Base-by-base conservation (phyloP, 2,329 filamentous ascomycete genomes). In the Zasmidium cellare region DNA sequence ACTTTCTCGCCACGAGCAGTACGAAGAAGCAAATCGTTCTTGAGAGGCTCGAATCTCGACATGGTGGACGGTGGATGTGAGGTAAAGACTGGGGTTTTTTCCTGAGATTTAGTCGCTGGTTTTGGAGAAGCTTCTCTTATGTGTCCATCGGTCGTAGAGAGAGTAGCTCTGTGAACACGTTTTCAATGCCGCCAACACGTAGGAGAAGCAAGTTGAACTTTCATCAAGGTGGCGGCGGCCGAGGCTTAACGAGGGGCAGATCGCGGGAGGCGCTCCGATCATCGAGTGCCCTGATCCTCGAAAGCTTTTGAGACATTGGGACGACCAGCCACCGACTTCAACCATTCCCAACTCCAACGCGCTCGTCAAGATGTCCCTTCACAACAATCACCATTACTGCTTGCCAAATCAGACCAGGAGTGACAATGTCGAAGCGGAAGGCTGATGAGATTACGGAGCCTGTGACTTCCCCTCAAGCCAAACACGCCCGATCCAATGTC, bases 11-110 rank as follows among this genome's bases (percentile, higher is more conserved):
- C 94, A 83, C 89, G 86, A 65, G 94, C 94, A 67, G 93, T 90
- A 73, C 94, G 87, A 58, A 99, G 81, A 72, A 99, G 82, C 68
- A 97, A 80, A 72, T 99, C 93, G 76, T 99, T 99, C 78, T 96
- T 87, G 74, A 97, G 79, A 57, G 92, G 90, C 69, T 87, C 86
- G 69, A 97, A 97, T 69, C 86, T 77, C n/a, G 50, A 16, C 50
- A 52, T 52, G 46, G 22, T 48, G 22, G 18, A 9, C 22, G 18
- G 18, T 16, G 9, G 3, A 11, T 48, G 46, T n/a, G 47, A 22
- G 28, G 25, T n/a, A 50, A 28, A 28, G 25, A 28, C 25, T 6
- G 25, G 25, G 6, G 25, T 6, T 28, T 28, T 28, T 11, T 11
- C 6, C 25, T 28, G 35, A 16, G 16, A 41, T 16, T 41, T 5